A percentile compares a stretch with the other conserved stretches of the same genome.
These are phyloP conservation scores for Rhizophora mangle DNA, from an alignment of 345 rosid genomes.

Conservation along the genomic window DNA sequence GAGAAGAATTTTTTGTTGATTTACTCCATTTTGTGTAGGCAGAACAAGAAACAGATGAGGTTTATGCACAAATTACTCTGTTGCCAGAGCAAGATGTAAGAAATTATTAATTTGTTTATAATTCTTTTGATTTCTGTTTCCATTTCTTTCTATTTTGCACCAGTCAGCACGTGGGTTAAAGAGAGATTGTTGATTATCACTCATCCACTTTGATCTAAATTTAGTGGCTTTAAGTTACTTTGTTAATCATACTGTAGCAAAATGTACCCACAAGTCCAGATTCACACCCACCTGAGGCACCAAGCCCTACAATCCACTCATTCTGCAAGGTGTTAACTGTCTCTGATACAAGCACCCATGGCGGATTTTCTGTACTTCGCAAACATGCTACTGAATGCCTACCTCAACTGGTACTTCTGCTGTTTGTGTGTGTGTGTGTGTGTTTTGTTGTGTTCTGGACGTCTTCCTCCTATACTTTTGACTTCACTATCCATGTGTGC, in stretches of 20 bases:
- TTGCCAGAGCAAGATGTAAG: conserved; percentile 70
- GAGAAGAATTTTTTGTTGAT: background rate
- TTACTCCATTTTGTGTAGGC: conserved; percentile 47
- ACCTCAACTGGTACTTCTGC: conserved; percentile 70
- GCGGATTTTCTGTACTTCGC: conserved; percentile 89
- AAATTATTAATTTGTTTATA: background rate
- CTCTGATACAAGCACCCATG: conserved; percentile 97
- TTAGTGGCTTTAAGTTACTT: background rate
- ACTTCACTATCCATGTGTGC: too few species aligned
- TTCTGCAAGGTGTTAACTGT: conserved; percentile 91
- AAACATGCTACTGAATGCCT: conserved; percentile 93
- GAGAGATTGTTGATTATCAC: too few species aligned
- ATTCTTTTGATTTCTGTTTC: background rate
- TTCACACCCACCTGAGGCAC: conserved; percentile 39
- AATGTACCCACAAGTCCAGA: conserved; percentile 56
- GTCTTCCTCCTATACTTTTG: background rate
- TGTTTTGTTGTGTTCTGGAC: background rate
- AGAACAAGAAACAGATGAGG: conserved; percentile 95
- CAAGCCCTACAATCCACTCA: conserved; percentile 57
- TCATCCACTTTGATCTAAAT: background rate
- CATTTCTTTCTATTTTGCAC: too few species aligned
- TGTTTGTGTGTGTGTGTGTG: background rate
- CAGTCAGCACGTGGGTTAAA: too few species aligned
- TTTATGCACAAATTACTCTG: conserved; percentile 89
- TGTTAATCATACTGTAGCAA: conserved; percentile 31